Conservation (phyloP, 148 eudicot genomes). For the Oxyria digyna region DNA sequence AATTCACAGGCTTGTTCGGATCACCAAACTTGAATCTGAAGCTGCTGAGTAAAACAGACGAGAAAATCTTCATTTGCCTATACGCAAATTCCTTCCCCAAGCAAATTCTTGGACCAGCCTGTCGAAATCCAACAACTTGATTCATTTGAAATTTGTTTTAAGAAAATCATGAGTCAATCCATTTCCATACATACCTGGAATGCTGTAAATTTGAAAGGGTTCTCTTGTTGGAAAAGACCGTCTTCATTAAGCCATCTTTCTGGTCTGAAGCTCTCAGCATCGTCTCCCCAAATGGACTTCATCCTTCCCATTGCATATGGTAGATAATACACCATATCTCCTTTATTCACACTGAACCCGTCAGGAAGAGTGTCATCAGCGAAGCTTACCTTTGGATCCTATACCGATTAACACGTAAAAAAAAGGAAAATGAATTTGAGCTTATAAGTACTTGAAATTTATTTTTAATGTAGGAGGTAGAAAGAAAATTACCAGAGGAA, state of each 20-base stretch:
- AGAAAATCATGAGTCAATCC: background rate
- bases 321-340: constrained; percentile 53
- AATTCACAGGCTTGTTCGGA: constrained; percentile 10
- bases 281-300: constrained; percentile 70
- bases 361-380: constrained; percentile 72
- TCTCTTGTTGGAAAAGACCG: constrained; percentile 53
- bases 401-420: background rate
- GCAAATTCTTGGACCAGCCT: constrained; percentile 56
- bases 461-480: constrained; percentile 3
- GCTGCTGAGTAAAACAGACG: constrained; percentile 6
- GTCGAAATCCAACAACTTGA: background rate
- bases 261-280: constrained; percentile 57
- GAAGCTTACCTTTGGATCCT: constrained; percentile 56
- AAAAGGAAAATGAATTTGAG: background rate
- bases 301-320: constrained; percentile 91
- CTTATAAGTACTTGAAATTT: background rate
- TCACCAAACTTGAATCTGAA: constrained; percentile 9
- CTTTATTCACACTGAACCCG: constrained; percentile 63
- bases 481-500: constrained; percentile 49
- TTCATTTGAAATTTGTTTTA: background rate
- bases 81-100: constrained; percentile 62
- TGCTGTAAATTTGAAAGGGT: constrained; percentile 70
- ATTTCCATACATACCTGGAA: constrained; percentile 35
- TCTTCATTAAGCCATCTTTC: constrained; percentile 69
- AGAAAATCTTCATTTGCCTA: constrained; percentile 18